A percentile compares a stretch with the other conserved stretches of the same genome.
Conservation (phyloP, 176 grass and related monocot genomes). For the Tillandsia leiboldiana region DNA sequence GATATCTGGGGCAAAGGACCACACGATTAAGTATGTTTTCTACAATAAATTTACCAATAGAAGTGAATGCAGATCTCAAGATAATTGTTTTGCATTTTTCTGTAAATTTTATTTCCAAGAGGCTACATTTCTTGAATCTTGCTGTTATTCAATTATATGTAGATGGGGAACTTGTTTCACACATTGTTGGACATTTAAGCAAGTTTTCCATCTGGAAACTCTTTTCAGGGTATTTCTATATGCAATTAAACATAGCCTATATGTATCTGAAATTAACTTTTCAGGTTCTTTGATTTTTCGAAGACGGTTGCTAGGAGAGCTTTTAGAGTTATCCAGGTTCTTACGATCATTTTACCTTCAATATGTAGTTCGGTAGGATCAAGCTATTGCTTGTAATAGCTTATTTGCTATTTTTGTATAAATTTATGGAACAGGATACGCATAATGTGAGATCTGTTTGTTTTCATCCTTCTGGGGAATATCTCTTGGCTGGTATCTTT, state of each 20-base stretch:
- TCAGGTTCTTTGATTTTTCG: slow-evolving; percentile 96
- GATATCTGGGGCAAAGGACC: slow-evolving; percentile 91
- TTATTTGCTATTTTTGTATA: slow-evolving; percentile 7
- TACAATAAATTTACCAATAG: slow-evolving; percentile 5
- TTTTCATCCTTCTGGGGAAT: slow-evolving; percentile 97
- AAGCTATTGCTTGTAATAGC: not conserved
- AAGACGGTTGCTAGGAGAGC: slow-evolving; percentile 88
- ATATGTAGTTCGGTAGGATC: not conserved
- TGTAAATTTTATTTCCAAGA: no score
- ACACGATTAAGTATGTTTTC: slow-evolving; percentile 72
- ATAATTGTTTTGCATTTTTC: no score
- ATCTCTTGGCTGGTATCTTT: slow-evolving; percentile 72
- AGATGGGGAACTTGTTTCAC: no score
- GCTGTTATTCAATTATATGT: no score
- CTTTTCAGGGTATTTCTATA: no score
- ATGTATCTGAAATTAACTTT: slow-evolving; percentile 7
- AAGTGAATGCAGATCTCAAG: no score
- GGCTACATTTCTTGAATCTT: not conserved
- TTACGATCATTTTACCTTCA: not conserved
- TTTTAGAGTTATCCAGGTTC: slow-evolving; percentile 96
- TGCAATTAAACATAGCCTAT: not conserved
- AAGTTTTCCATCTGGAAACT: not conserved
- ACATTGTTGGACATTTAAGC: not conserved
- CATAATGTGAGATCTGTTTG: slow-evolving; percentile 98
- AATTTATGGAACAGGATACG: slow-evolving; percentile 64